Evolutionary conservation across 139 green algal genomes (phyloP), one percentile per base, ranked within the genome.

Genomic region (Haematococcus lacustris): DNA sequence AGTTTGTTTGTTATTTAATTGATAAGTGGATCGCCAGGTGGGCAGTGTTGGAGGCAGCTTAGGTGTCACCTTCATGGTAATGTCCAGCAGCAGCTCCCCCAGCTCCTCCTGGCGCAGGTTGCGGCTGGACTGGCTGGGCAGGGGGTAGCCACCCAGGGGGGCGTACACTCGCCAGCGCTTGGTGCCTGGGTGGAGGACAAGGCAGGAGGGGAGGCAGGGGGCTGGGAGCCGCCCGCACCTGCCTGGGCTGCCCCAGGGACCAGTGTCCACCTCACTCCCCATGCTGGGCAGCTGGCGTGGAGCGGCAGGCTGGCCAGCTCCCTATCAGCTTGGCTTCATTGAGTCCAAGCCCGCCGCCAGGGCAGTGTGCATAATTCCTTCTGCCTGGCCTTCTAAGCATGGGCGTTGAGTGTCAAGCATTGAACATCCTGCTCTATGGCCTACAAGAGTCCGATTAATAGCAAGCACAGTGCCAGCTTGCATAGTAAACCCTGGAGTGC

Each of bases 141-240:
- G 77, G 63, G 81, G 57, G 53, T 77, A 85, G 50, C 76, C 82
- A 1, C 78, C 43, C 35, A 76, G 39, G 2, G 84, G 78, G 26
- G 67, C 61, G 73, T 92, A 91, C 25, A 92, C 61, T n/a, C 73
- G 74, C 91, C 91, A 97, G 25, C 59, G 41, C 80, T 97, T 97
- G 38, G 9, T 71, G 57, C 91, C 87, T 80, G 78, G 13, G 33
- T n/a, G 21, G 13, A 57, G 21, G 21, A 57, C 47, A 57, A 21
- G 17, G 17, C 21, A n/a, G 47, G 21, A 57, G 13, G 47, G 21
- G 21, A 57, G 21, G 47, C 47, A 57, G 21, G 47, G 47, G 47
- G 13, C 47, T n/a, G 47, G 17, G 5, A 65, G 57, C 25, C 5
- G 57, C 25, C 32, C 5, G 57, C 26, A 35, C 28, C 32, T 30